Conservation (phyloP, 352 stramenopile species). For the Pythium brassicae region DNA sequence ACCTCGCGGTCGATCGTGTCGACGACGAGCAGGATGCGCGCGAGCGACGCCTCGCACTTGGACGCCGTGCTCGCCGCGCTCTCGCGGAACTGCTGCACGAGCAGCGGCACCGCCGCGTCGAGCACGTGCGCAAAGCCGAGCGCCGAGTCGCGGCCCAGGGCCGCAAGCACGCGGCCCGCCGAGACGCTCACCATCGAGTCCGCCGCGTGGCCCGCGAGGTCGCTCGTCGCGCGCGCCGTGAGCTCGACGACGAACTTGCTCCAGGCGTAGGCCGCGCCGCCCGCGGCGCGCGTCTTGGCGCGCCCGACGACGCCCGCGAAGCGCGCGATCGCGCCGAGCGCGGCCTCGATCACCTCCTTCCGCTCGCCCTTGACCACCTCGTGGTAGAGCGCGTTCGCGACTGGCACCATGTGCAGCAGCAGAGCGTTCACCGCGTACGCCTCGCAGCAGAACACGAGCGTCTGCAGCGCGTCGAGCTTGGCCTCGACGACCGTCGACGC, state of each 20-base stretch:
- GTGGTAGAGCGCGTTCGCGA: slow-evolving; percentile 71
- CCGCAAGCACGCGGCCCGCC: slow-evolving; percentile 61
- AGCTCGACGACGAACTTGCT: slow-evolving; percentile 83
- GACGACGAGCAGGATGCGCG: slow-evolving; percentile 64
- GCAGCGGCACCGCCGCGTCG: slow-evolving; percentile 48
- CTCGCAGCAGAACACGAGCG: slow-evolving; percentile 79
- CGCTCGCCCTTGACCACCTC: slow-evolving; percentile 84
- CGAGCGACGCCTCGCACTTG: slow-evolving; percentile 68
- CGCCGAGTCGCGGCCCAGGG: slow-evolving; percentile 61
- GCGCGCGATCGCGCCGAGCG: slow-evolving; percentile 55
- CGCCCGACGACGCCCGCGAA: slow-evolving; percentile 61
- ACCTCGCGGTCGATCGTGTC: slow-evolving; percentile 82
- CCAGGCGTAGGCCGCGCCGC: slow-evolving; percentile 71
- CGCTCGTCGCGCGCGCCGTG: slow-evolving; percentile 53
- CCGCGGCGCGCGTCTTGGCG: slow-evolving; percentile 46
- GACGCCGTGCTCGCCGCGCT: slow-evolving; percentile 34
- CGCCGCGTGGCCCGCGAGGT: slow-evolving; percentile 64
- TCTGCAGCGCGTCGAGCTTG: slow-evolving; percentile 79
- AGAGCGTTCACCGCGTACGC: slow-evolving; percentile 77
- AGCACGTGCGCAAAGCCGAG: slow-evolving; percentile 71
- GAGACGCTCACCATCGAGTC: slow-evolving; percentile 81
- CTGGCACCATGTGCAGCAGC: slow-evolving; percentile 61
- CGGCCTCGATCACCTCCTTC: slow-evolving; percentile 68
- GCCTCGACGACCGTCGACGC: slow-evolving; percentile 68
- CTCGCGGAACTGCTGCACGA: slow-evolving; percentile 61